Evolutionary conservation across 1,139 yeast genomes (phyloP).

Genomic region (Yamadazyma friedrichii): DNA sequence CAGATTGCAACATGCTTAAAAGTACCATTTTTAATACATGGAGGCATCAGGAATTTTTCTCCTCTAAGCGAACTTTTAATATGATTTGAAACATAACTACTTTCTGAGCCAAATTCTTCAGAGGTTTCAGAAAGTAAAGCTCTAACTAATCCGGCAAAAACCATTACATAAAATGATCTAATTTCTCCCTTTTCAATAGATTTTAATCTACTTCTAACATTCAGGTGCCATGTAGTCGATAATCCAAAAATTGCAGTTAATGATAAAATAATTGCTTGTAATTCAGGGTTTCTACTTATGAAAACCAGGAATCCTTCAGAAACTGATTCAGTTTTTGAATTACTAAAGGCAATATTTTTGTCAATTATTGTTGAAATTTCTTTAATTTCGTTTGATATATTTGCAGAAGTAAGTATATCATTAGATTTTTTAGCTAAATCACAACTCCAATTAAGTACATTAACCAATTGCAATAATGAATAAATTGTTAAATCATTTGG

Average conservation of each 20-base stretch:
- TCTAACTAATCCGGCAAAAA: constrained; percentile 4
- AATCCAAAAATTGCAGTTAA: constrained; percentile 2
- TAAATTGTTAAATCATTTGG: constrained; percentile 2
- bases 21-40: constrained; percentile 3
- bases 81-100: constrained; percentile 2
- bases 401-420: background rate
- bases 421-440: constrained; percentile 2
- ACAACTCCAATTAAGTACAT: constrained; percentile 6
- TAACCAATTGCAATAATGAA: constrained; percentile 4
- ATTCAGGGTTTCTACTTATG: constrained; percentile 4
- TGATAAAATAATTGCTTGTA: constrained; percentile 6
- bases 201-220: constrained; percentile 1
- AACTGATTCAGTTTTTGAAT: background rate
- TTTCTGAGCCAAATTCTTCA: constrained; percentile 6
- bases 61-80: background rate
- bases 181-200: constrained; percentile 2
- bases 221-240: constrained; percentile 3
- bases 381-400: constrained; percentile 1
- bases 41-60: background rate
- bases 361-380: background rate
- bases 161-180: background rate
- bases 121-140: constrained; percentile 3
- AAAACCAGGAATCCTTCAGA: constrained; percentile 1
- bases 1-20: constrained; percentile 4
- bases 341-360: background rate